Base-by-base conservation (phyloP, 495 filamentous ascomycete genomes). In the Tricharina praecox region DNA sequence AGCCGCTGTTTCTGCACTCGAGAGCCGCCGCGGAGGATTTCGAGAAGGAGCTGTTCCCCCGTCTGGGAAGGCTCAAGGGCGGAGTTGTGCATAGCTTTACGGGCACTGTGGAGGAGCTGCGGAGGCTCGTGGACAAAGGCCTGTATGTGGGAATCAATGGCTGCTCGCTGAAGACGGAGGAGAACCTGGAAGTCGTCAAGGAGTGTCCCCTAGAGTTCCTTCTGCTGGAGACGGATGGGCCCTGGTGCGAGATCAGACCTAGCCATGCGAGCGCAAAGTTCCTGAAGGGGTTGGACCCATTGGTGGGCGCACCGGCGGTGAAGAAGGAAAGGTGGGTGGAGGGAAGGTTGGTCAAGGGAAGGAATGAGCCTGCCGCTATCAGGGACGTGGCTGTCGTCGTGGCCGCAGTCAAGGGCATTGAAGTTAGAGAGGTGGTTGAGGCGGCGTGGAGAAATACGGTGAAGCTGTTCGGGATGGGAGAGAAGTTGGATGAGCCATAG, bases 321-420 rank as follows among this genome's bases (percentile, higher is more conserved):
- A 95, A 93, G 69, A 95, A 95, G 63, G 90, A 97, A 64, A 93
- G 79, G 63, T 97, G 81, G 75, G 72, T 72, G 34, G 74, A 82
- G 58, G 86, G 84, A 0, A 63, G 63, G 3, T 82, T 93, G 77
- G 73, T 95, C 16, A 95, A 93, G 65, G 83, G 88, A 1, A 71
- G 90, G 18, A 97, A 95, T 62, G 90, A 97, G 64, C 81, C 85
- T 20, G 81, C 77, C 55, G 76, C 75, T 34, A 93, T 95, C 49
- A 70, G 75, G 44, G 76, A 76, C 32, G 83, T 97, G n/a, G 90
- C 82, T 10, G 74, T 77, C 60, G 82, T 84, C 44, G 77, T 97
- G 51, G 88, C 90, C 15, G 73, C 66, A 23, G 76, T 94, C 30
- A 94, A 93, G 64, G 86, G 76, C 0, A 65, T 93, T 5, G 58